Evolutionary conservation across 495 filamentous ascomycete genomes (phyloP).

Genomic region (Neurospora sp.): DNA sequence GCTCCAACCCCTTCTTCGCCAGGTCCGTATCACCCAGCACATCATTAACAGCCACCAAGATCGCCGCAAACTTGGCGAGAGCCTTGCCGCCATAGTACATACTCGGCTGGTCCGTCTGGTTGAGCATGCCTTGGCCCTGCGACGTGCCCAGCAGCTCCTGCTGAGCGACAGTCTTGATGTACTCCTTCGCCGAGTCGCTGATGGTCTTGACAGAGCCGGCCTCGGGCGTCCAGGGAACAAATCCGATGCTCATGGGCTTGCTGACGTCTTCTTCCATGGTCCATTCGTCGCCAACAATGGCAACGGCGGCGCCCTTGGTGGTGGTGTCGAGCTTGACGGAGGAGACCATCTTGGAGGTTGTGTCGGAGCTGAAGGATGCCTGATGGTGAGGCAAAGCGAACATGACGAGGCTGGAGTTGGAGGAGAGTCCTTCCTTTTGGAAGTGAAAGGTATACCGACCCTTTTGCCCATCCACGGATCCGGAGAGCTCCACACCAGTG

Average conservation of each 20-base stretch:
- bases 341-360: slow-evolving; percentile 40
- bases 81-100: slow-evolving; percentile 97
- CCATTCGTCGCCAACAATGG: slow-evolving; percentile 68
- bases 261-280: slow-evolving; percentile 56
- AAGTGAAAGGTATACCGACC: slow-evolving; percentile 69
- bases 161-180: slow-evolving; percentile 47
- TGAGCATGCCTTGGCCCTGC: slow-evolving; percentile 53
- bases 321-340: slow-evolving; percentile 62
- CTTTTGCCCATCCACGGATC: slow-evolving; percentile 42
- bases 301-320: slow-evolving; percentile 73
- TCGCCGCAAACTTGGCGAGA: slow-evolving; percentile 72
- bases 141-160: slow-evolving; percentile 43
- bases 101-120: slow-evolving; percentile 67
- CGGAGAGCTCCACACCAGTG: slow-evolving; percentile 49
- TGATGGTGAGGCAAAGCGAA: slow-evolving; percentile 86
- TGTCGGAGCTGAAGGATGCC: slow-evolving; percentile 56
- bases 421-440: slow-evolving; percentile 52
- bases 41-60: slow-evolving; percentile 59
- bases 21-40: slow-evolving; percentile 51
- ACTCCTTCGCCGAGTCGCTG: slow-evolving; percentile 38
- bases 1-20: slow-evolving; percentile 50
- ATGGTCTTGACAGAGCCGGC: slow-evolving; percentile 42
- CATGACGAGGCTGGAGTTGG: slow-evolving; percentile 54
- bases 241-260: slow-evolving; percentile 64
- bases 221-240: slow-evolving; percentile 61